These are phyloP conservation scores for Phytopythium sindhum DNA, from an alignment of 352 stramenopile species.

Conservation along the genomic window DNA sequence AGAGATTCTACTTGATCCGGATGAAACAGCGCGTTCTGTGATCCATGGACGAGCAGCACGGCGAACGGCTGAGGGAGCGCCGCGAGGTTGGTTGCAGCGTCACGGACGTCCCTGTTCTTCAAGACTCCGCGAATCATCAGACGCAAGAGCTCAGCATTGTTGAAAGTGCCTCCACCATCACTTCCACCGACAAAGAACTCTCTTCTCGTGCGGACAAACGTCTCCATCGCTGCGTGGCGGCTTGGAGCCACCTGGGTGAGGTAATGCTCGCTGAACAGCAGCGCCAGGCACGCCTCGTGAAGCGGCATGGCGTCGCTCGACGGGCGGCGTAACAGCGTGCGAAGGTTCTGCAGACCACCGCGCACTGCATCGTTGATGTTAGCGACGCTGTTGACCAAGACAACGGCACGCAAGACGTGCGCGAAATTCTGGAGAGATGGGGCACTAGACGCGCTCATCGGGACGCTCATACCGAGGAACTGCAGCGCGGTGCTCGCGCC, in stretches of 20 bases:
- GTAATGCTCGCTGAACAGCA: slow-evolving; percentile 64
- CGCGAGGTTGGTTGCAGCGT: slow-evolving; percentile 27
- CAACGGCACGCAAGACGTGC: slow-evolving; percentile 37
- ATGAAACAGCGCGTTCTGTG: slow-evolving; percentile 41
- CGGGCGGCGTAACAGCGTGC: slow-evolving; percentile 13
- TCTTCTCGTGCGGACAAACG: slow-evolving; percentile 47
- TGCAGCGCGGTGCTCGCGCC: slow-evolving; percentile 46
- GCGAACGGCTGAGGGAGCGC: slow-evolving; percentile 28
- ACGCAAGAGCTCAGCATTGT: slow-evolving; percentile 28
- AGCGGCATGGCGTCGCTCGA: slow-evolving; percentile 27
- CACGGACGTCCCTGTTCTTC: slow-evolving; percentile 36
- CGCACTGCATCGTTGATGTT: slow-evolving; percentile 23
- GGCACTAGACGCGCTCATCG: slow-evolving; percentile 15
- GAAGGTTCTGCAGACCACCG: slow-evolving; percentile 16
- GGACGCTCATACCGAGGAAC: slow-evolving; percentile 43
- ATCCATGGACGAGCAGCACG: slow-evolving; percentile 58
- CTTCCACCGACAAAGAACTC: slow-evolving; percentile 37
- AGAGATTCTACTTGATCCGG: slow-evolving; percentile 34
- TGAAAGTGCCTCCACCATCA: background rate
- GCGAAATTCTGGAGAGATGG: slow-evolving; percentile 35
- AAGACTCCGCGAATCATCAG: slow-evolving; percentile 37
- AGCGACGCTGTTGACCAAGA: slow-evolving; percentile 51
- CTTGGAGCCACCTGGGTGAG: slow-evolving; percentile 44
- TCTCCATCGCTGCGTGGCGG: slow-evolving; percentile 36
- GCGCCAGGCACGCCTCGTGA: slow-evolving; percentile 40